Base-by-base conservation (phyloP, 2,329 filamentous ascomycete species). In the Alternaria novae-zelandiae region DNA sequence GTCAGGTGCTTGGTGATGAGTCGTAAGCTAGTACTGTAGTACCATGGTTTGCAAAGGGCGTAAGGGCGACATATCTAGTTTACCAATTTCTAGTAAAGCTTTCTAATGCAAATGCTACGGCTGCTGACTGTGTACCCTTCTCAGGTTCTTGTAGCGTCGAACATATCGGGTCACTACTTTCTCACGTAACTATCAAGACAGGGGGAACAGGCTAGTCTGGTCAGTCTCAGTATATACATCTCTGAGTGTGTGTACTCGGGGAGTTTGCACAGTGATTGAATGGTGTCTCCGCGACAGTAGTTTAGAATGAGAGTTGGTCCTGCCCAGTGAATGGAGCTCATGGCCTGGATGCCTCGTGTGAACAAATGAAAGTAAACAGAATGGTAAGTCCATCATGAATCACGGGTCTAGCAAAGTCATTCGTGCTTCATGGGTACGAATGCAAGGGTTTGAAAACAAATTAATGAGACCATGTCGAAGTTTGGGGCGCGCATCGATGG, bases 11-110 rank as follows among this genome's bases (percentile, higher is more conserved):
- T 25, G 20, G 49, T 21, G 8, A 53, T 53, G 49, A 41, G 30
- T 53, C 30, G 17, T 15, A 20, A 41, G 28, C 49, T 53, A 41
- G 28, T 53, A 6, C 28, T 53, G 28, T 41, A 17, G 49, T 53
- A 53, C 49, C 49, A 53, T 53, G 30, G 49, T 53, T 53, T 17
- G 6, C 5, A 15, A 53, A 53, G 49, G 49, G 49, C 15, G 30
- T 2, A 53, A 17, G 20, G 49, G 49, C 49, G 20, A 10, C 20
- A 6, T 41, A 17, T n/a, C 0, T 2, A 36, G 0, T n/a, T 5
- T 0, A 9, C 0, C 15, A 0, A 5, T 9, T 3, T n/a, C 15
- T 36, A n/a, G 32, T 36, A 36, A 36, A 4, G 4, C 3, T 36
- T n/a, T 36, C 0, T 4, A 36, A n/a, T 0, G 9, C 15, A 36